These are phyloP conservation scores for Gossypium arboreum DNA, from an alignment of 345 rosid genomes.

Conservation along the genomic window DNA sequence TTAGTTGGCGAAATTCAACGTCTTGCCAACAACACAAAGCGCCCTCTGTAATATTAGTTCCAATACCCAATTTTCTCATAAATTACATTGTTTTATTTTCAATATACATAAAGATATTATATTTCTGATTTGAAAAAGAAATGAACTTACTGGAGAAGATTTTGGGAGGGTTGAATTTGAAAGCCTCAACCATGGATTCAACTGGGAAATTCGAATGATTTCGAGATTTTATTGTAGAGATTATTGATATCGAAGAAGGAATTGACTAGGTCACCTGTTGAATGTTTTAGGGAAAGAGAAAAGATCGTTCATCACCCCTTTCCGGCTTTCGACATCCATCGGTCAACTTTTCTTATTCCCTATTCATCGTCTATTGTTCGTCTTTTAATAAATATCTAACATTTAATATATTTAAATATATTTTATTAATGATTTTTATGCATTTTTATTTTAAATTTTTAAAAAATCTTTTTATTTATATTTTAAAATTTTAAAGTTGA, in stretches of 20 bases:
- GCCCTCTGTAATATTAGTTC: background rate
- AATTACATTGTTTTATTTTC: background rate
- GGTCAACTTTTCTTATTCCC: background rate
- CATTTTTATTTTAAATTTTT: too few relatives aligned
- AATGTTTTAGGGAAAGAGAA: conserved; percentile 1
- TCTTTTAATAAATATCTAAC: too few relatives aligned
- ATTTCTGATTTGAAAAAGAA: too few relatives aligned
- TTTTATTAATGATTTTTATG: too few relatives aligned
- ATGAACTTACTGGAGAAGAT: background rate
- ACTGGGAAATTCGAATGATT: background rate
- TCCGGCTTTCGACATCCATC: conserved; percentile 1
- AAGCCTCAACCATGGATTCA: background rate
- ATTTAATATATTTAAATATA: too few relatives aligned
- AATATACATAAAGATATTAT: background rate
- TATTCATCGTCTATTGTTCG: too few relatives aligned
- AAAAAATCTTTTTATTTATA: too few relatives aligned
- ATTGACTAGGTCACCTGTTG: background rate
- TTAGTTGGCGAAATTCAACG: conserved; percentile 15
- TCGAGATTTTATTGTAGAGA: background rate
- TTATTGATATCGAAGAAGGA: background rate
- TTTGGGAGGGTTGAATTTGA: conserved; percentile 10
- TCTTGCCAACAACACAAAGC: conserved; percentile 13
- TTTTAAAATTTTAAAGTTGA: too few relatives aligned
- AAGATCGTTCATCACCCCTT: conserved; percentile 5
- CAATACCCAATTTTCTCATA: background rate